Evolutionary conservation across 1,284 basidiomycete species (phyloP), one percentile per base, ranked within the genome.

Genomic region (Inonotus hispidus): DNA sequence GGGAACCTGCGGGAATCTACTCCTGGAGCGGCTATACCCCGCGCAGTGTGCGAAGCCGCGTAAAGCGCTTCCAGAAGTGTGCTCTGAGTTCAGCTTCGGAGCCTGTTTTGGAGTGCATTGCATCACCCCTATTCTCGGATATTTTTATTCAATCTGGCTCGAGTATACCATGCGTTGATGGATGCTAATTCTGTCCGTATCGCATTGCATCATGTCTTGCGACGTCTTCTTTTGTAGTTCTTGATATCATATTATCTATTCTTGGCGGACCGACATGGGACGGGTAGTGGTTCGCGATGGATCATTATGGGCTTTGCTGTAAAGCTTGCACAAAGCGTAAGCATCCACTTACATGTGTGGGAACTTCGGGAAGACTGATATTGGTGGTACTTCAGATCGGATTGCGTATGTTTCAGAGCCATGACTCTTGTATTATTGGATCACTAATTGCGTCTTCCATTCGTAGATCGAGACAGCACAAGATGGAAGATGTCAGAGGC

Each of bases 241-340:
- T 75, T 90, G 65, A 90, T 90, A 87, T 82, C 85, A 1, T 89
- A 83, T 70, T 90, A 88, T 68, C 78, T 89, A 27, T 90, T 90
- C 73, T 74, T 90, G 62, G 79, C 82, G 59, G 88, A 90, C 72
- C 79, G 87, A 65, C 85, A 90, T 70, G 87, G 87, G 16, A 84
- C 80, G 27, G 82, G 79, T 65, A 84, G 85, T 63, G 87, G 87
- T 16, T 81, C 83, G n/a, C 79, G 88, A 39, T 90, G 88, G 88
- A 82, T 83, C 7, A 83, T 87, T 61, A 89, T 90, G 79, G 89
- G 88, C 23, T 79, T 90, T 56, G 85, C 88, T 19, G 83, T 89
- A 63, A 91, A 89, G 73, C 75, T 90, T 61, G 85, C 83, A 37
- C 86, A 91, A 69, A 88, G 86, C 70, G 88, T 91, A 68, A 78